Percentiles rank a stretch among this genome's conserved stretches.
phyloP scores from a whole-genome alignment of 179 eudicot species.

The Gypsophila paniculata region DNA sequence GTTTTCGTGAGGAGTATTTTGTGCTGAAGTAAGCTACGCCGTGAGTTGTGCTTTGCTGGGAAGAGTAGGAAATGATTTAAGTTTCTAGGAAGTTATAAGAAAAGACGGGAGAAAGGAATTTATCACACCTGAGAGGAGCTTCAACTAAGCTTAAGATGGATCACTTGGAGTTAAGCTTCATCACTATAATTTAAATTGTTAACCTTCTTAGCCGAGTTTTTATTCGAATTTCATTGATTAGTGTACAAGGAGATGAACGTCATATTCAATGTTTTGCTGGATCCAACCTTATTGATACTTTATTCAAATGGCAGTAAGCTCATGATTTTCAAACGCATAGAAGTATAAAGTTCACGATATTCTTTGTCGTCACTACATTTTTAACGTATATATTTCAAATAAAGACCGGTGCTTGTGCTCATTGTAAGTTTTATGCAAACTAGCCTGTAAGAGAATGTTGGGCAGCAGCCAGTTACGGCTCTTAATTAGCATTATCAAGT shows the following conservation, averaged over 20 bases:
- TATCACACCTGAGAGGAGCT: background rate
- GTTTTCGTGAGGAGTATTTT: background rate
- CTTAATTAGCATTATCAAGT: background rate
- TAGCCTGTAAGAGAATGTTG: background rate
- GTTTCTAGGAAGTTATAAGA: background rate
- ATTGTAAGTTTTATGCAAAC: background rate
- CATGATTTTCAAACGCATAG: background rate
- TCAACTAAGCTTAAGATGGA: background rate
- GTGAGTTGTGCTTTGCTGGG: background rate
- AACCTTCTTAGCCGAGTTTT: background rate
- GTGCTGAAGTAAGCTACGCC: background rate
- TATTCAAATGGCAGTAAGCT: background rate
- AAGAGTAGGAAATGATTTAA: background rate
- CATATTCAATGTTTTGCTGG: too few species aligned
- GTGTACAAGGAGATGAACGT: too few species aligned
- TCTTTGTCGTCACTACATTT: background rate
- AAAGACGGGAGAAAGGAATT: background rate
- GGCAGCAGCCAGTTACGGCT: background rate
- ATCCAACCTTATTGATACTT: too few species aligned
- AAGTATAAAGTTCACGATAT: background rate
- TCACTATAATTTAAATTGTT: background rate
- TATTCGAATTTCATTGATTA: background rate
- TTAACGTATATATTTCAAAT: too few species aligned
- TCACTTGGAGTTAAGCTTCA: background rate
- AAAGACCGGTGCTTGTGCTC: too few species aligned